These are phyloP conservation scores for Solanum tarijense DNA, from an alignment of 257 asterid species.

Conservation along the genomic window DNA sequence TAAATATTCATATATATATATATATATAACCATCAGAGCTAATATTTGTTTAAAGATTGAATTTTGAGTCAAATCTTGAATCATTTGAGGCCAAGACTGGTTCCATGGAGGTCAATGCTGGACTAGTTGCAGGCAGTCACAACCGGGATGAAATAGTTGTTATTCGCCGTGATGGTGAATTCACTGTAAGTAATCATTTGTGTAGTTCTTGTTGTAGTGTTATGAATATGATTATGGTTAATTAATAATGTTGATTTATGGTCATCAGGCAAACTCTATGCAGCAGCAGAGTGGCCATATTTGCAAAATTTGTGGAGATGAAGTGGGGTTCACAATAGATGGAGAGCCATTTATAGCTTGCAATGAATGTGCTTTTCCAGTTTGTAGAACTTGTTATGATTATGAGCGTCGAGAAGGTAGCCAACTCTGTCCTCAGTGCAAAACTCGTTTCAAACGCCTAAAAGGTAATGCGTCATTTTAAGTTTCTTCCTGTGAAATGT, in stretches of 20 bases:
- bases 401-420: slow-evolving; percentile 28
- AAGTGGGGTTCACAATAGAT: slow-evolving; percentile 16
- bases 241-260: background rate
- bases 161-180: slow-evolving; percentile 4
- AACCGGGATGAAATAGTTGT: slow-evolving; percentile 9
- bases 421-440: slow-evolving; percentile 30
- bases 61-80: background rate
- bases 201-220: background rate
- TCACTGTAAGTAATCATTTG: background rate
- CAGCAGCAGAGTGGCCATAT: slow-evolving; percentile 2
- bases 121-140: slow-evolving; percentile 10
- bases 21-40: background rate
- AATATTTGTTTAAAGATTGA: background rate
- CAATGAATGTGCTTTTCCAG: slow-evolving; percentile 29
- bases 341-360: slow-evolving; percentile 28
- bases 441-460: slow-evolving; percentile 24
- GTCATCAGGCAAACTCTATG: slow-evolving; percentile 1
- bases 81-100: background rate
- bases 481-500: background rate
- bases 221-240: background rate
- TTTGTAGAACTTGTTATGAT: slow-evolving; percentile 28
- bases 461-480: background rate
- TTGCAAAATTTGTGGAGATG: slow-evolving; percentile 23
- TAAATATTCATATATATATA: background rate
- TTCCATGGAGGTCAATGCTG: slow-evolving; percentile 1